Base-by-base conservation (phyloP, 352 stramenopile species). In the Pythium periplocum region DNA sequence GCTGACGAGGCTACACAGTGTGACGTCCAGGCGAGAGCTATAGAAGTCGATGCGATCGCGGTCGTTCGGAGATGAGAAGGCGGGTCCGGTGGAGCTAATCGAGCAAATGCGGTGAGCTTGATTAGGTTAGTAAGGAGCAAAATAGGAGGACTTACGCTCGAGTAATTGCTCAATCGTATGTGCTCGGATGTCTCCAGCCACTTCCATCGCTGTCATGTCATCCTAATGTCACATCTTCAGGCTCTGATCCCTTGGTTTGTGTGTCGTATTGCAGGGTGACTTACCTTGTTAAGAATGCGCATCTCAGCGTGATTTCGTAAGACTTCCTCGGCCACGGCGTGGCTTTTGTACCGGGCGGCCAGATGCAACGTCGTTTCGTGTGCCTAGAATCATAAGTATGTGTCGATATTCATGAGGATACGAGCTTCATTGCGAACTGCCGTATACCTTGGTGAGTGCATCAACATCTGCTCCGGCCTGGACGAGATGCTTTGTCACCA, bases 381-480 rank as follows among this genome's bases (percentile, higher is more conserved):
- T 12, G 69, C 56, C 69, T 86, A 37, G 17, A 26, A 26, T 4
- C 31, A 31, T 38, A 44, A 37, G n/a, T 37, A 26, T 30, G 17
- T 40, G 11, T 2, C 35, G 39, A 5, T 55, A 11, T 37, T 37
- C n/a, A 55, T 30, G 2, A n/a, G 38, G n/a, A 54, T 46, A 39
- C 48, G 4, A 31, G 31, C 38, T 44, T 4, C 43, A 31, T 31
- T 11, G 9, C 43, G 43, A 48, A 31, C 35, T 44, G 35, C n/a
- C 32, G 30, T 26, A 31, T 47, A 73, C 58, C 57, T 78, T 69
- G 4, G 70, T 65, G 11, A 51, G 44, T 4, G 54, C 59, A 46
- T 83, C 66, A 12, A 78, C 59, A 40, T 74, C 51, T 6, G 75
- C 72, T 2, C 75, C 75, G 5, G 75, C 75, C 33, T 80, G 65